Percentiles rank a stretch among this genome's conserved stretches.
Conservation (phyloP, 495 filamentous ascomycete species). For the Rhypophila decipiens region DNA sequence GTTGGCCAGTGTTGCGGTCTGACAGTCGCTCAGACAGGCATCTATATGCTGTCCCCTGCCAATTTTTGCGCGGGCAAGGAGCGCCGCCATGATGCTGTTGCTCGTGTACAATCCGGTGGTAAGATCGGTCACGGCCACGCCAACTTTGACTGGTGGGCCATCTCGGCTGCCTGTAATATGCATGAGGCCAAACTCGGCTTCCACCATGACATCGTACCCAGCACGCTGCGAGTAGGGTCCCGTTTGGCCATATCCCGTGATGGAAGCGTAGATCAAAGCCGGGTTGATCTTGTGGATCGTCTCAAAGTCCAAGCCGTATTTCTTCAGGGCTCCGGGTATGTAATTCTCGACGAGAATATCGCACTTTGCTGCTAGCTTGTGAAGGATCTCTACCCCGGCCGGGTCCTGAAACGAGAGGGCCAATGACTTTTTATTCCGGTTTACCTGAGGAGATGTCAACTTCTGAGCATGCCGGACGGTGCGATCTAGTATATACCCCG, state of each 20-base stretch:
- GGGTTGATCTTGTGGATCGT: slow-evolving; percentile 77
- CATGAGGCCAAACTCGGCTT: slow-evolving; percentile 97
- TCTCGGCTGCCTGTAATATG: slow-evolving; percentile 89
- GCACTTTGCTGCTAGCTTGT: slow-evolving; percentile 73
- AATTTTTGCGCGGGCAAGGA: slow-evolving; percentile 57
- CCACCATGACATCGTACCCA: slow-evolving; percentile 99
- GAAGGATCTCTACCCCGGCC: slow-evolving; percentile 76
- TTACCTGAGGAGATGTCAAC: slow-evolving; percentile 51
- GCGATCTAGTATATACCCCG: slow-evolving; percentile 55
- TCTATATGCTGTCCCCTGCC: slow-evolving; percentile 83
- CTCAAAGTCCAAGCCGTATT: slow-evolving; percentile 83
- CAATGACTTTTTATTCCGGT: slow-evolving; percentile 94
- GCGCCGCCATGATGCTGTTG: slow-evolving; percentile 91
- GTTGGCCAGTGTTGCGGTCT: slow-evolving; percentile 87
- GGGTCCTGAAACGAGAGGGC: slow-evolving; percentile 84
- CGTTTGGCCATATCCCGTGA: slow-evolving; percentile 75
- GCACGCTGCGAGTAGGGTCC: slow-evolving; percentile 85
- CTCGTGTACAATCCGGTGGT: slow-evolving; percentile 97
- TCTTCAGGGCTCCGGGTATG: slow-evolving; percentile 81
- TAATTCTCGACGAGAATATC: slow-evolving; percentile 98
- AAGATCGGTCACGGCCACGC: slow-evolving; percentile 92
- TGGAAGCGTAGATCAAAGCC: slow-evolving; percentile 57
- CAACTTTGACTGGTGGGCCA: slow-evolving; percentile 92
- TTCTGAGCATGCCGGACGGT: background rate
- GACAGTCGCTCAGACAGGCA: slow-evolving; percentile 83